A percentile compares a stretch with the other conserved stretches of the same genome.
phyloP scores from a whole-genome alignment of 2,329 filamentous ascomycete species.

The Apiospora saccharicola region DNA sequence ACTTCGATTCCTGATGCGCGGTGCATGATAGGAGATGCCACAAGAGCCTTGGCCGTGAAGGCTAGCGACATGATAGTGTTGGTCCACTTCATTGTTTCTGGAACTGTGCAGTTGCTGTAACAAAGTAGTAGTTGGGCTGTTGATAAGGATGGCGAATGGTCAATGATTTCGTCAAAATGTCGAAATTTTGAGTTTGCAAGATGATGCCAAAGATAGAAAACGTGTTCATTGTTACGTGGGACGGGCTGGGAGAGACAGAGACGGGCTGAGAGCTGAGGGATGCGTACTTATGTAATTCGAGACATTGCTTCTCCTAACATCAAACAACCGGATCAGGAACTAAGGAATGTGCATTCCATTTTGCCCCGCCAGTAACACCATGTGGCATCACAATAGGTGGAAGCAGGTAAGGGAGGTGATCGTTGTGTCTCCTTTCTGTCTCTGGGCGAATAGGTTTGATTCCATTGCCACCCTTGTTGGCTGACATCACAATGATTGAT shows the following conservation, averaged over 20 bases:
- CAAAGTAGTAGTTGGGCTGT: background rate
- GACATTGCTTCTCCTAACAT: background rate
- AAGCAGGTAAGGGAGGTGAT: background rate
- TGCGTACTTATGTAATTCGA: background rate
- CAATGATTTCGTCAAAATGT: background rate
- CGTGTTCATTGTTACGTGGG: constrained; percentile 15
- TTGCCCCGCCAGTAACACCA: background rate
- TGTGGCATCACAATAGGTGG: constrained; percentile 1
- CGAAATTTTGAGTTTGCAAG: background rate
- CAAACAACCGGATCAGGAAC: background rate
- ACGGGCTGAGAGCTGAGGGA: background rate
- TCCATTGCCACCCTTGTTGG: background rate
- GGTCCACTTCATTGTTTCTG: constrained; percentile 26
- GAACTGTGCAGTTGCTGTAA: background rate
- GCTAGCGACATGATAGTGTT: constrained; percentile 28
- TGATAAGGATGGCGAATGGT: background rate
- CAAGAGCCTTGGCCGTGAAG: constrained; percentile 5
- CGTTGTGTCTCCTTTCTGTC: background rate
- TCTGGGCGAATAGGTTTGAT: background rate
- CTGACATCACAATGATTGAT: background rate
- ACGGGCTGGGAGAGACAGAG: background rate
- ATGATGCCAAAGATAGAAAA: constrained; percentile 11
- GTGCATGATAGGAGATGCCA: background rate
- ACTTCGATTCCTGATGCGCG: constrained; percentile 8
- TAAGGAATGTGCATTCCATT: constrained; percentile 11